Evolutionary conservation across 768 basidiomycete genomes (phyloP), one percentile per base, ranked within the genome.

Genomic region (Leucocoprinus birnbaumii): DNA sequence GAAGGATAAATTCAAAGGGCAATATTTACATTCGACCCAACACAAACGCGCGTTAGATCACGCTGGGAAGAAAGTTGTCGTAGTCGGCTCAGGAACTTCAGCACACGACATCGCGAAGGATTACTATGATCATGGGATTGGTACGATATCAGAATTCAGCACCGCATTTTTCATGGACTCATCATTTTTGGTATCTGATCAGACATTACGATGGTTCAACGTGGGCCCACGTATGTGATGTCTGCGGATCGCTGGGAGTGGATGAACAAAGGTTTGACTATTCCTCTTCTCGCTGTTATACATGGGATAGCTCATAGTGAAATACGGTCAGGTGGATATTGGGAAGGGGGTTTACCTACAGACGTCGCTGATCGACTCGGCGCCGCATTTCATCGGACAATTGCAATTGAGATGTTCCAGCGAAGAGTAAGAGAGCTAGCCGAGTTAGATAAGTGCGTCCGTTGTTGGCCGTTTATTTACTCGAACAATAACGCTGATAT

Each of bases 41-140:
- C 80, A 82, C 65, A 78, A 73, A 19, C 69, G 71, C 4, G 81
- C 81, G 0, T 58, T 66, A 1, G 78, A 78, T 27, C 78, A 80
- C 59, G 55, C 68, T 5, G 85, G 85, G 6, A 87, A 87, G 71
- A 86, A 82, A 60, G 85, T 80, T 4, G 72, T 87, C 1, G 73
- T 89, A n/a, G 71, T 89, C 2, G 86, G 87, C 13, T 79, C 86
- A n/a, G 82, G 83, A 41, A 85, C 9, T 38, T 14, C 43, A 74
- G 73, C 67, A 0, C 76, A 77, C 57, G 74, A 77, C 59, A 72
- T 77, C 27, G 68, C 70, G 0, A 63, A 65, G 4, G 74, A 77
- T 53, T 73, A 71, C 26, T 64, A 63, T 34, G 49, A 67, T n/a
- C 59, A 72, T 45, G 72, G 72, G 1, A 58, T 73, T 27, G 71